Evolutionary conservation across 345 rosid species (phyloP).

Genomic region (Rhodamnia rubescens): DNA sequence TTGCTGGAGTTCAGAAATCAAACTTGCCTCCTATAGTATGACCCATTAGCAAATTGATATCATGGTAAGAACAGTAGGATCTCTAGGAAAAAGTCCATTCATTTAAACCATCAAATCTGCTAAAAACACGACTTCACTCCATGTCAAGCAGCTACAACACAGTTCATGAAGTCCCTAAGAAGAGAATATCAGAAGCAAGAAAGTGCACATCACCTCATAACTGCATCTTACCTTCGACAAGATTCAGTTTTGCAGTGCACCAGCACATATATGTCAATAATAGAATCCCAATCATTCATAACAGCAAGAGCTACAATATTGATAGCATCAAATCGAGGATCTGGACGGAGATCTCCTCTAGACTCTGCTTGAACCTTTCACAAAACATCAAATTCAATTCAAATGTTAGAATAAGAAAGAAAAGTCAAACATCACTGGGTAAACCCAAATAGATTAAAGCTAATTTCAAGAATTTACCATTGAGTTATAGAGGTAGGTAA

Average conservation of each 20-base stretch:
- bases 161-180: background rate
- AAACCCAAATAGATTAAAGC: background rate
- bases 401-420: background rate
- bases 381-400: background rate
- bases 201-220: background rate
- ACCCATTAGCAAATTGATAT: background rate
- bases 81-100: background rate
- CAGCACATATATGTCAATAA: slow-evolving; percentile 41
- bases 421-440: background rate
- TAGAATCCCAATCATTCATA: slow-evolving; percentile 50
- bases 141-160: background rate
- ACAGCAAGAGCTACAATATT: slow-evolving; percentile 54
- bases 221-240: slow-evolving; percentile 34
- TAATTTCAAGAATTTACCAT: background rate
- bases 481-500: background rate
- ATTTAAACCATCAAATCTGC: background rate
- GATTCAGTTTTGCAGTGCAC: slow-evolving; percentile 29
- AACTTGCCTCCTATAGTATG: background rate
- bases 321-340: slow-evolving; percentile 84
- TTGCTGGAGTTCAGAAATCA: background rate
- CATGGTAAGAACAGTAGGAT: background rate
- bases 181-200: background rate
- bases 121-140: background rate
- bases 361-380: slow-evolving; percentile 72
- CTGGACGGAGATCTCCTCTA: slow-evolving; percentile 80